Base-by-base conservation (phyloP, 495 filamentous ascomycete genomes). In the Parachaetomium inaequale region DNA sequence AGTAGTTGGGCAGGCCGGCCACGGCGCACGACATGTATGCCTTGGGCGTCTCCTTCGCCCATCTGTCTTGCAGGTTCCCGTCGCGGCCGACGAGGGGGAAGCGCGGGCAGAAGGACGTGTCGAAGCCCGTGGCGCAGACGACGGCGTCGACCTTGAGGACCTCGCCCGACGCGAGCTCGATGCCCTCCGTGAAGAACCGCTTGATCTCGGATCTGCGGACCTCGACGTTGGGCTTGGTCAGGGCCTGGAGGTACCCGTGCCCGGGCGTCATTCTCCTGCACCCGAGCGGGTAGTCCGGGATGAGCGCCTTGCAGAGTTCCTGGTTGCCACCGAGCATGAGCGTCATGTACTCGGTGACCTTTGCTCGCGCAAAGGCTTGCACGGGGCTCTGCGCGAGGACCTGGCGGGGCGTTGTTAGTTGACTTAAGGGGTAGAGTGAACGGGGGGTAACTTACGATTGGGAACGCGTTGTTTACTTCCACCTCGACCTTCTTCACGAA, bases 41-140 rank as follows among this genome's bases (percentile, higher is more conserved):
- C 61, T 71, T 72, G 17, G 78, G 76, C 11, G 64, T 66, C 8
- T 73, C 70, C 10, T 67, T 65, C 25, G 49, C 64, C 72, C 78
- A 77, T 15, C 21, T 62, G 29, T 80, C 74, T 57, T 81, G 78
- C 45, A 81, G 68, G 53, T 81, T 79, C 10, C 84, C 75, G 7
- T 78, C 73, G 50, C 81, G 75, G 15, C 82, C 81, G 21, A 84
- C 73, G 58, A 88, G 76, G 3, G 84, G 80, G 63, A 88, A 89
- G 4, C 82, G 82, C 0, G 86, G 85, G 12, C 77, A 72, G 63
- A 87, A 82, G 21, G 85, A 83, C 6, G 70, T 75, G 58, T 90
- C 84, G 47, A 87, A 88, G 7, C 88, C 88, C 0, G 88, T 92
- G 3, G 88, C 83, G 68, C 88, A 91, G 65, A 92, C 80, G n/a